phyloP scores from a whole-genome alignment of 192 early-diverging fungal species.

The Coemansia brasiliensis region DNA sequence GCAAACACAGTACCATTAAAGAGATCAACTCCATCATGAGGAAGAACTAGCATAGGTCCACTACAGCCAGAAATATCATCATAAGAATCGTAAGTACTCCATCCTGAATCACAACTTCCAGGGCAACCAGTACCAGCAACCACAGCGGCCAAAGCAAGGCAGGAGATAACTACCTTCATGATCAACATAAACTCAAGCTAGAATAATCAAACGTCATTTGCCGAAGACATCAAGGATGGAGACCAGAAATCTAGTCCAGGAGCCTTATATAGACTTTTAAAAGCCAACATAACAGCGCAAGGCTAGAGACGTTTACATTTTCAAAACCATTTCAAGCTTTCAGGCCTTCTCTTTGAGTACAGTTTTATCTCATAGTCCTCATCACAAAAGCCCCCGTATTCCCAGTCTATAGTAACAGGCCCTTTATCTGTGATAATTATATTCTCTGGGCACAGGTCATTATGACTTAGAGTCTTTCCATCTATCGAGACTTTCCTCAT shows the following conservation, averaged over 20 bases:
- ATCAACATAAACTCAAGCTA: constrained; percentile 1
- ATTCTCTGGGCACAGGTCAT: background rate
- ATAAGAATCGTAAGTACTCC: background rate
- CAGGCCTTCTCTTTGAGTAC: background rate
- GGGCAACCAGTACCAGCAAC: background rate
- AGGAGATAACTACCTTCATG: background rate
- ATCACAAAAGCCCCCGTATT: background rate
- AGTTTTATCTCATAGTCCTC: background rate
- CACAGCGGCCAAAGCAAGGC: background rate
- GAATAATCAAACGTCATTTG: no score
- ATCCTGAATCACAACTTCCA: background rate
- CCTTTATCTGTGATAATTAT: background rate
- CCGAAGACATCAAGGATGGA: no score
- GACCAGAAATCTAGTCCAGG: no score
- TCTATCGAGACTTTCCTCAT: background rate
- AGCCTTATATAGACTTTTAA: no score
- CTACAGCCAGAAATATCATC: background rate
- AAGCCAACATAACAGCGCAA: no score
- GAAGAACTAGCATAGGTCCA: background rate
- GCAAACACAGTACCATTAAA: background rate
- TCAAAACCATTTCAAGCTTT: background rate
- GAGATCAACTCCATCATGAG: background rate
- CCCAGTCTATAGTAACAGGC: background rate
- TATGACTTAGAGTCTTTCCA: background rate
- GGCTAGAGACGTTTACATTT: no score